phyloP scores from a whole-genome alignment of 768 basidiomycete species.

The Pleurotus sapidus region DNA sequence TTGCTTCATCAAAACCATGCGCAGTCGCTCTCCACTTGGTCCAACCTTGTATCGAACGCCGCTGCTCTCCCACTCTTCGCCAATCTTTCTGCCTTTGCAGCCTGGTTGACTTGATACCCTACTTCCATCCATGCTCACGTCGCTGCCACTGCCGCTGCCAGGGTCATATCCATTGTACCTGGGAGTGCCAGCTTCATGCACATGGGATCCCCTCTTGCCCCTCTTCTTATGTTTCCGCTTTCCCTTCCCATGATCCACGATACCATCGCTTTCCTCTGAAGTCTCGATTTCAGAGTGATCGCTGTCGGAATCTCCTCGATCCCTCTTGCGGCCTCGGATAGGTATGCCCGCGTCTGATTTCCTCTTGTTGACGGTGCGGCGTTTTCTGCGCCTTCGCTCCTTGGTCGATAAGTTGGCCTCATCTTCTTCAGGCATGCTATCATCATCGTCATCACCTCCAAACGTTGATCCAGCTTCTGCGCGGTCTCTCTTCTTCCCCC shows the following conservation, averaged over 20 bases:
- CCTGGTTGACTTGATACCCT: conserved; percentile 41
- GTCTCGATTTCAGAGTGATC: conserved; percentile 26
- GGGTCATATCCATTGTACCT: conserved; percentile 17
- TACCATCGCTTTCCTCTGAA: conserved; percentile 13
- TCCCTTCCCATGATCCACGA: conserved; percentile 46
- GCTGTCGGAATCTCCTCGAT: conserved; percentile 49
- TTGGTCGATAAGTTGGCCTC: conserved; percentile 37
- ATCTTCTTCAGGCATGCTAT: conserved; percentile 35
- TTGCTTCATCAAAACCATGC: conserved; percentile 71
- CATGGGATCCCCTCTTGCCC: conserved; percentile 11
- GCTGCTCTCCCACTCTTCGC: conserved; percentile 76
- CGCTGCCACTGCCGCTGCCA: conserved; percentile 31
- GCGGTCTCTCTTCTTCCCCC: conserved; percentile 77
- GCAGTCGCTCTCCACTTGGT: conserved; percentile 63
- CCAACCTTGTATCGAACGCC: conserved; percentile 73
- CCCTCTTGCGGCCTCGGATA: conserved; percentile 63
- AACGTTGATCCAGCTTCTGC: conserved; percentile 71
- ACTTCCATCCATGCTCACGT: conserved; percentile 49
- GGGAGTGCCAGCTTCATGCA: not conserved
- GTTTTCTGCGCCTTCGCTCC: conserved; percentile 50
- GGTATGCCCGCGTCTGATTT: conserved; percentile 40
- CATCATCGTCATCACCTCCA: conserved; percentile 58
- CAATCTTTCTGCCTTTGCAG: conserved; percentile 58
- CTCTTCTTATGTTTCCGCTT: conserved; percentile 39
- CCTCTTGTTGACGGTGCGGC: conserved; percentile 51